Base-by-base conservation (phyloP, 148 eudicot genomes). In the Rhododendron griersonianum region DNA sequence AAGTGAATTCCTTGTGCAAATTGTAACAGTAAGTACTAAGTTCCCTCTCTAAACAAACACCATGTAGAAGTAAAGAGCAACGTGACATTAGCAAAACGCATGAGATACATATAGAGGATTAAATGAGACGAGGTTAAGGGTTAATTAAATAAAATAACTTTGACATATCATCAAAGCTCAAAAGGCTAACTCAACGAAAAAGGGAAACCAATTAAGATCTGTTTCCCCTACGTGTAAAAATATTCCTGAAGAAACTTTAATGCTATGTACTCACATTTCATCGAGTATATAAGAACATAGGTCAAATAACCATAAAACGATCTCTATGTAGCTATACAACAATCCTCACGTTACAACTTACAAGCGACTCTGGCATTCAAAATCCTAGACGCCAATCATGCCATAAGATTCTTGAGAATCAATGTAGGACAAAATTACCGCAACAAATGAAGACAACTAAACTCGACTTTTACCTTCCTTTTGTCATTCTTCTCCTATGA, bases 281-380 rank as follows among this genome's bases (percentile, higher is more conserved):
- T 41, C 45, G 25, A 77, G 41, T 44, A 78, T 61, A 53, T 37
- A n/a, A 4, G 37, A 57, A 78, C 15, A 78, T 23, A 37, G n/a
- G 61, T 16, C 61, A 55, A 15, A 2, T 51, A 51, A 0, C 57
- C 77, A 63, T 78, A 78, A 77, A 59, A 28, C 74, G 14, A 41
- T 57, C 61, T 51, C 6, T 39, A 5, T 39, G 57, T 51, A 51
- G 16, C 57, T 78, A 63, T 78, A 78, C 83, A 59, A 28, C 74
- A 47, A 41, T 57, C 61, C 80, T n/a, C 61, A 78, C 61, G 77
- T 67, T 85, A 85, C 59, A 78, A 85, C 16, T 53, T 50, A 19
- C 45, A 44, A 53, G 59, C 0, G 55, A 51, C 48, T 45, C 35
- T 16, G 83, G 15, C 69, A 35, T 33, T 55, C n/a, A 57, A 37